Conservation (phyloP, 345 rosid genomes). For the Linum usitatissimum region DNA sequence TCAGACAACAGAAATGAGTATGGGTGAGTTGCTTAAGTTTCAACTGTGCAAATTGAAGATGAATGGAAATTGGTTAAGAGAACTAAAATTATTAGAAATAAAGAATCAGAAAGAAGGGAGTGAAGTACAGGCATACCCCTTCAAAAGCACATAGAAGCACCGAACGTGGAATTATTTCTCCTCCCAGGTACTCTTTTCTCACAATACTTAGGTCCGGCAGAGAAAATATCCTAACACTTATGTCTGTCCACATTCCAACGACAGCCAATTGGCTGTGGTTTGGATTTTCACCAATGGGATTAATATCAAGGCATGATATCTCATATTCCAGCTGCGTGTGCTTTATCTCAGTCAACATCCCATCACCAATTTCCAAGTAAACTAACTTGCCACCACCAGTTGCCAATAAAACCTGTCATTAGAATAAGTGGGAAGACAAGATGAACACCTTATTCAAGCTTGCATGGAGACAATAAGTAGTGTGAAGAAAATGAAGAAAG, state of each 20-base stretch:
- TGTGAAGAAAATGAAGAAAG: background rate
- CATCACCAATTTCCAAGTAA: conserved; percentile 84
- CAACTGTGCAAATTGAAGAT: no score
- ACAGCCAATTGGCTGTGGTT: conserved; percentile 76
- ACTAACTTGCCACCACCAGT: conserved; percentile 94
- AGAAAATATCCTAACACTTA: conserved; percentile 70
- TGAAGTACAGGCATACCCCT: conserved; percentile 53
- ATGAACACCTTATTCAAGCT: background rate
- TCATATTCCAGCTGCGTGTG: conserved; percentile 72
- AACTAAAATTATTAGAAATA: background rate
- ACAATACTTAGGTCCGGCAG: conserved; percentile 76
- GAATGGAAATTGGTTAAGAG: no score
- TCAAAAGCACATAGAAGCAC: conserved; percentile 86
- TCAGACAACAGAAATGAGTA: no score
- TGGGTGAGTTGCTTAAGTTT: no score
- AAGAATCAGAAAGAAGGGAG: background rate
- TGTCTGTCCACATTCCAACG: conserved; percentile 99
- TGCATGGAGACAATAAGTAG: no score
- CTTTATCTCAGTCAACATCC: conserved; percentile 52
- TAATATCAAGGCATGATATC: conserved; percentile 89
- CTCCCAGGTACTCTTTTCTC: conserved; percentile 77
- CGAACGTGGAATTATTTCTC: conserved; percentile 93
- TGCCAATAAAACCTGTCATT: conserved; percentile 72
- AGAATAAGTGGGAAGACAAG: background rate
- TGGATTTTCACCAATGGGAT: conserved; percentile 68